Evolutionary conservation across 2,329 filamentous ascomycete genomes (phyloP).

Genomic region (Alternaria dauci): DNA sequence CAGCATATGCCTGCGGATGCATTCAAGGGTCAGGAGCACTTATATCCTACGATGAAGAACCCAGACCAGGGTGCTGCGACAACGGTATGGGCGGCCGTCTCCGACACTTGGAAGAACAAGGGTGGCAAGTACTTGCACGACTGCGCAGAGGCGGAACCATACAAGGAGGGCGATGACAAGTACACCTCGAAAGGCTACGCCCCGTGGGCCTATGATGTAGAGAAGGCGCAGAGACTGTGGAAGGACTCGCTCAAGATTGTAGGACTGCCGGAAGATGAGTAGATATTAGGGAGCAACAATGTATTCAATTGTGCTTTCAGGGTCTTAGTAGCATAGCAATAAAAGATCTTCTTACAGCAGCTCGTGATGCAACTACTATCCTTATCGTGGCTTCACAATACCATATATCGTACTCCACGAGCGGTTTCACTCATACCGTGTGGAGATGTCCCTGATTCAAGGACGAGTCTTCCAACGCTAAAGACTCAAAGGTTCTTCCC

Average conservation of each 20-base stretch:
- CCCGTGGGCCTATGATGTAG: constrained; percentile 34
- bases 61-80: constrained; percentile 61
- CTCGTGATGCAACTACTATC: too few relatives aligned
- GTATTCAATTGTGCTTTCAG: too few relatives aligned
- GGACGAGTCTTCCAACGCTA: not conserved
- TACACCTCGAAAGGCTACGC: constrained; percentile 31
- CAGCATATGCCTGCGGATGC: constrained; percentile 10
- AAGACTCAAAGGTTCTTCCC: constrained; percentile 1
- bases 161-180: constrained; percentile 18
- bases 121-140: constrained; percentile 60
- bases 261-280: not conserved
- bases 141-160: constrained; percentile 25
- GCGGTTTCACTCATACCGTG: not conserved
- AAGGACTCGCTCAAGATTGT: constrained; percentile 14
- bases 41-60: constrained; percentile 23
- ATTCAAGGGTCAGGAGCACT: not conserved
- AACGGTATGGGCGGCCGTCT: constrained; percentile 56
- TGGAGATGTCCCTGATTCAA: too few relatives aligned
- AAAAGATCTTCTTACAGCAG: accelerated
- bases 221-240: constrained; percentile 46
- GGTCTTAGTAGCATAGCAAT: too few relatives aligned
- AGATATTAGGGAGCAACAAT: not conserved
- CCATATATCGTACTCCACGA: accelerated
- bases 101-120: constrained; percentile 54
- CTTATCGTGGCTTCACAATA: not conserved